phyloP scores from a whole-genome alignment of 495 filamentous ascomycete genomes.

The Aspergillus campestris region DNA sequence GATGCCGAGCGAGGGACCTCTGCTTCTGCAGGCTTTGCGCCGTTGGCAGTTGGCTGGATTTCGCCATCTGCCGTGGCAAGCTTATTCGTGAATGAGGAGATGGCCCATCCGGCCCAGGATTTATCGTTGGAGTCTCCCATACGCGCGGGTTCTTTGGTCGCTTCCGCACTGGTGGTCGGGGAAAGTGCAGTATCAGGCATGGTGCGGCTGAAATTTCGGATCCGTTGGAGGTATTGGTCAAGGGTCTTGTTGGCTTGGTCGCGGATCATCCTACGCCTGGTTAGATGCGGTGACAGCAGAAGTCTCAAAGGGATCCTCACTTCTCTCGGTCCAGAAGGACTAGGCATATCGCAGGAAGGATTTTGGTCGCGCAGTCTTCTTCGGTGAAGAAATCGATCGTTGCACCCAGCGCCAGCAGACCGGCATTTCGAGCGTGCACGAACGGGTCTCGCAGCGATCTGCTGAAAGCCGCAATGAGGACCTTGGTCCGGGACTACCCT shows the following conservation, averaged over 20 bases:
- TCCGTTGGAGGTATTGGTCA: conserved; percentile 77
- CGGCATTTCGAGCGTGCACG: conserved; percentile 82
- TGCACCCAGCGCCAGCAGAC: conserved; percentile 73
- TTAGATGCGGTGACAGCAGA: neutral
- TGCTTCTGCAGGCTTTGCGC: conserved; percentile 16
- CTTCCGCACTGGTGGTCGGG: conserved; percentile 26
- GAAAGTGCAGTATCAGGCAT: conserved; percentile 76
- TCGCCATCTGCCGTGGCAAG: conserved; percentile 74
- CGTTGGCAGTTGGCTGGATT: conserved; percentile 52
- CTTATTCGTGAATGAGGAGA: conserved; percentile 98
- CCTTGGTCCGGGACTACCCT: conserved; percentile 66
- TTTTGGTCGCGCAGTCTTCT: conserved; percentile 77
- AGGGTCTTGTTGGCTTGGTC: conserved; percentile 88
- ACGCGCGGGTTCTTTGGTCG: conserved; percentile 42
- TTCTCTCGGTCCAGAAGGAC: conserved; percentile 83
- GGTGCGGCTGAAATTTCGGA: conserved; percentile 63
- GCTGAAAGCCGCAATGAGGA: conserved; percentile 84
- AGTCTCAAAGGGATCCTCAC: conserved; percentile 21
- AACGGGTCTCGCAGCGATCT: conserved; percentile 89
- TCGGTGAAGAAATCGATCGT: conserved; percentile 82
- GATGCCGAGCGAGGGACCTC: conserved; percentile 37
- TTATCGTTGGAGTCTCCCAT: conserved; percentile 71
- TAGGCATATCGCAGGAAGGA: conserved; percentile 78
- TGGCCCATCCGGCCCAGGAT: conserved; percentile 93
- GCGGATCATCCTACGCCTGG: conserved; percentile 53